Conservation (phyloP, 192 early-diverging fungal species). For the Phlyctochytrium bullatum region DNA sequence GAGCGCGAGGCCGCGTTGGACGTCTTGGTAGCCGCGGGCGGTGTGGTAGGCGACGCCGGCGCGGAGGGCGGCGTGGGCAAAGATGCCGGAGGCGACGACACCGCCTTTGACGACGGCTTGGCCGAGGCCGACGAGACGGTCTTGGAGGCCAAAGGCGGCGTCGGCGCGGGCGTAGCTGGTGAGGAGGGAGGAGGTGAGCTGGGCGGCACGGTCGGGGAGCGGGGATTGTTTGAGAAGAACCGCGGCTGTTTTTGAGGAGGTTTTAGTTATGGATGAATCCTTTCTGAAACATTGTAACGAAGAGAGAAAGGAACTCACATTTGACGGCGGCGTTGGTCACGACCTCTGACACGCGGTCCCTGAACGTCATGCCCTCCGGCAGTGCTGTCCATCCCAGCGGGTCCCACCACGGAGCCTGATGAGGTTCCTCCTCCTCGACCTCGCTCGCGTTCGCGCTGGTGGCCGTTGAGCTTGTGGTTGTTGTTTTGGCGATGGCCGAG, state of each 20-base stretch:
- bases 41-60: slow-evolving; percentile 40
- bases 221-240: slow-evolving; percentile 39
- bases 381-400: too few relatives aligned
- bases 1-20: slow-evolving; percentile 21
- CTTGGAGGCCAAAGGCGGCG: slow-evolving; percentile 36
- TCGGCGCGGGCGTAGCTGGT: slow-evolving; percentile 35
- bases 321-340: too few relatives aligned
- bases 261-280: too few relatives aligned
- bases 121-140: slow-evolving; percentile 24
- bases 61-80: slow-evolving; percentile 35
- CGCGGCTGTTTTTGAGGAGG: slow-evolving; percentile 27
- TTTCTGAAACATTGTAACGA: too few relatives aligned
- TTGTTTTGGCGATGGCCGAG: too few relatives aligned
- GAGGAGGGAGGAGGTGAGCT: slow-evolving; percentile 16
- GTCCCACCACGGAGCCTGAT: too few relatives aligned
- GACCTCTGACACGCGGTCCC: too few relatives aligned
- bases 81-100: slow-evolving; percentile 32
- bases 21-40: slow-evolving; percentile 31
- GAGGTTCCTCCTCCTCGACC: too few relatives aligned
- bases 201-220: slow-evolving; percentile 34
- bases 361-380: too few relatives aligned
- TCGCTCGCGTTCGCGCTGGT: too few relatives aligned
- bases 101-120: slow-evolving; percentile 33
- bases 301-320: too few relatives aligned
- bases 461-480: too few relatives aligned